Base-by-base conservation (phyloP, 805 yeast species). In the Sporopachydermia quercuum region DNA sequence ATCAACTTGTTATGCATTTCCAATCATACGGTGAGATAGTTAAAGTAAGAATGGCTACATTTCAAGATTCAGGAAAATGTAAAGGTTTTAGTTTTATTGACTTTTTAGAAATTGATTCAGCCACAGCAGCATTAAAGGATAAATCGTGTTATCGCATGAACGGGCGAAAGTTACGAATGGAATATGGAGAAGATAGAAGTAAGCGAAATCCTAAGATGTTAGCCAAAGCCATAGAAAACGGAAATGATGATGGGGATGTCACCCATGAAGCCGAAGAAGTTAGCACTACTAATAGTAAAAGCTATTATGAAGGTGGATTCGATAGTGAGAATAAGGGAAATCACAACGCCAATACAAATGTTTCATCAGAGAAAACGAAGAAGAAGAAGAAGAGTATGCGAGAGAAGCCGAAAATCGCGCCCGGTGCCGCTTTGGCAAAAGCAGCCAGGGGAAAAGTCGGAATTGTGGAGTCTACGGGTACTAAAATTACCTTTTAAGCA, bases 31-130 rank as follows among this genome's bases (percentile, higher is more conserved):
- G 97, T 34, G 86, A 81, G 46, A 89, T 93, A 43, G 61, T 66
- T 18, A 74, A 74, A 47, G 74, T 89, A 40, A 73, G 98, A 57
- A 89, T 87, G 93, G 97, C 97, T 3, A 87, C 98, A n/a, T 89
- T 89, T 60, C 86, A 91, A 60, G 98, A 89, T 55, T 65, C 81
- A 39, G 97, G 96, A 1, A 89, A 87, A 55, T 89, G 97, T 65
- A 91, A 91, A 58, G 97, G 97, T 2, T 89, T 89, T 63, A 86
- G 95, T 1, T 89, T 91, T 53, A 63, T 89, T 27, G 97, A 89
- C 57, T 89, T 87, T 61, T 71, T 65, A 45, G 78, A 76, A 47
- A 83, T 79, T 46, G 75, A 71, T 33, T 87, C 91, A 5, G 87
- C 96, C 19, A 81, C 91, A 1, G 66, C 66, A 30, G 97, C 96